phyloP scores from a whole-genome alignment of 441 rosid genomes.

The Kokia cookei region DNA sequence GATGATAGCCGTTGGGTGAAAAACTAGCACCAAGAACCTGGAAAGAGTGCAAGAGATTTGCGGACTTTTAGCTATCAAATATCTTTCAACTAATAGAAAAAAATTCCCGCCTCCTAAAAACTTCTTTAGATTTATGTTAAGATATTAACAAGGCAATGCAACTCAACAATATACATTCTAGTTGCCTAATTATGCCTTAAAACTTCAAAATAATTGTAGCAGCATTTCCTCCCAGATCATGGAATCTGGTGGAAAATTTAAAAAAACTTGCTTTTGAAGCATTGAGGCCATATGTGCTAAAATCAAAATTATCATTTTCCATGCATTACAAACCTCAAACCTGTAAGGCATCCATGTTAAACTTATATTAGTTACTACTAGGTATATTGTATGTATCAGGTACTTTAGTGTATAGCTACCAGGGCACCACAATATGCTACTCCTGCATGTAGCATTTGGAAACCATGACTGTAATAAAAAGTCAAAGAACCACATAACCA shows the following conservation, averaged over 20 bases:
- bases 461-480: not conserved
- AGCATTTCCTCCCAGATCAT: not conserved
- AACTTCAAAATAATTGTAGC: not conserved
- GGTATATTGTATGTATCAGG: not conserved
- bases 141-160: not conserved
- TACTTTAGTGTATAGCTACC: not conserved
- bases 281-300: not conserved
- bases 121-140: not conserved
- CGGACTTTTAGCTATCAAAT: not conserved
- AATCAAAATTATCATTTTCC: not conserved
- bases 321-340: not conserved
- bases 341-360: not conserved
- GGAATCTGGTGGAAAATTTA: not conserved
- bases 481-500: not conserved
- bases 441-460: not conserved
- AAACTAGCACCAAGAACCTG: constrained; percentile 81
- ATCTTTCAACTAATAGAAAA: not conserved
- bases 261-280: not conserved
- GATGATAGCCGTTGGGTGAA: constrained; percentile 93
- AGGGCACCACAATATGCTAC: not conserved
- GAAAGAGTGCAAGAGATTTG: constrained; percentile 13
- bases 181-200: not conserved
- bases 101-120: not conserved
- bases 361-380: not conserved
- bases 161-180: not conserved